Evolutionary conservation across 192 early-diverging fungal genomes (phyloP).

Genomic region (Funneliformis geosporum): DNA sequence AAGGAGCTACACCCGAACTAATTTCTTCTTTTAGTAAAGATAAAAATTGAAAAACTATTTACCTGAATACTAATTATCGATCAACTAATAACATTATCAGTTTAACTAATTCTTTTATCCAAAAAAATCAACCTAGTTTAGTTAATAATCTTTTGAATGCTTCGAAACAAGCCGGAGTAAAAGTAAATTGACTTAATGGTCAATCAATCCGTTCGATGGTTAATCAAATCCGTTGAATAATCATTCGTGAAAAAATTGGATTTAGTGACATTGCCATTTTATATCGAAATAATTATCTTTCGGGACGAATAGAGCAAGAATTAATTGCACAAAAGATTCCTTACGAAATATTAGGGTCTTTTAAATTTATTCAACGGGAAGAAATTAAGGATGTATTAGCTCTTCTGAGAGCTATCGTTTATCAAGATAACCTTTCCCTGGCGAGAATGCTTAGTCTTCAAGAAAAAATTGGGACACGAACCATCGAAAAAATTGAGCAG

Average conservation of each 20-base stretch:
- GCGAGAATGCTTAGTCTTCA: not conserved
- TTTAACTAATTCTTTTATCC: constrained; percentile 22
- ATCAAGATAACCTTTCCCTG: constrained; percentile 15
- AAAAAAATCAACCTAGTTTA: constrained; percentile 24
- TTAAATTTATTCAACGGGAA: constrained; percentile 19
- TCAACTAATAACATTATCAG: constrained; percentile 12
- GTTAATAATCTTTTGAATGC: constrained; percentile 6
- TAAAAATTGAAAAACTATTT: constrained; percentile 24
- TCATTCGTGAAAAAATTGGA: not conserved
- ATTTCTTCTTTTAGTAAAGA: constrained; percentile 21
- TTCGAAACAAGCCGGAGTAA: constrained; percentile 8
- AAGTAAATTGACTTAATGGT: not conserved
- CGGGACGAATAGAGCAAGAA: constrained; percentile 15
- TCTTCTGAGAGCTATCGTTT: not conserved
- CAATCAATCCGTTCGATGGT: not conserved
- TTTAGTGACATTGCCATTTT: constrained; percentile 21
- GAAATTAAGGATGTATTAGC: constrained; percentile 26
- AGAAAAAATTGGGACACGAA: constrained; percentile 19
- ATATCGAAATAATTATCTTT: constrained; percentile 28
- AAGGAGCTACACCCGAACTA: constrained; percentile 19
- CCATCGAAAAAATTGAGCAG: constrained; percentile 23
- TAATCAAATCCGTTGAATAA: not conserved
- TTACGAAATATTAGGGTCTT: constrained; percentile 21
- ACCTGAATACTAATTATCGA: constrained; percentile 21
- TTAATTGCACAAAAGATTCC: constrained; percentile 21